Percentiles rank a stretch among this genome's conserved stretches.
Evolutionary conservation across 139 green algal genomes (phyloP).

Genomic region (Chlamydomonas applanata): DNA sequence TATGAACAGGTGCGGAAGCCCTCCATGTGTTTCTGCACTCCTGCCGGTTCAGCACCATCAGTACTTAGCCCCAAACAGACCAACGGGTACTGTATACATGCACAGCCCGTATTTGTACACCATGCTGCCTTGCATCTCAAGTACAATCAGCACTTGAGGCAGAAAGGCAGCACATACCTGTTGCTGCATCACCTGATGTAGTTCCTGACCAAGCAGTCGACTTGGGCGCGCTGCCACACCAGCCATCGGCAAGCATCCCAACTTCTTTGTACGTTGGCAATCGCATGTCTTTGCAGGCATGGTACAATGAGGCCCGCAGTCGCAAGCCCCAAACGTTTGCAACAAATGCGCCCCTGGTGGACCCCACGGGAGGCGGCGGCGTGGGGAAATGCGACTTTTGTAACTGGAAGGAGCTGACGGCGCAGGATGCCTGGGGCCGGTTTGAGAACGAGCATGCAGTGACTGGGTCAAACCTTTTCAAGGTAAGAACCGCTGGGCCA

Average conservation of each 20-base stretch:
- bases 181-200: conserved; percentile 12
- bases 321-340: conserved; percentile 75
- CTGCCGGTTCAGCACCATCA: not conserved
- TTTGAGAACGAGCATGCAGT: conserved; percentile 62
- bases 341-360: conserved; percentile 6
- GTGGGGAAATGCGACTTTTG: conserved; percentile 73
- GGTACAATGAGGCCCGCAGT: conserved; percentile 69
- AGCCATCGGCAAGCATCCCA: not conserved
- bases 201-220: not conserved
- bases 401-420: conserved; percentile 59
- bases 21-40: not conserved
- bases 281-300: conserved; percentile 26
- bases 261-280: not conserved
- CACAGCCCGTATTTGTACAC: conserved; percentile 51
- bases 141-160: too few species aligned
- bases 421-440: conserved; percentile 53
- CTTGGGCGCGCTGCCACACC: not conserved
- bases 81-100: not conserved
- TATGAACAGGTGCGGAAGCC: conserved; percentile 1
- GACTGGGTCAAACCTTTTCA: conserved; percentile 84
- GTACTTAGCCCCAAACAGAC: not conserved
- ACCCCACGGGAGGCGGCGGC: conserved; percentile 42
- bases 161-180: conserved; percentile 37
- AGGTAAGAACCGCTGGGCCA: conserved; percentile 44
- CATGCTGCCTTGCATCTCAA: too few species aligned